Base-by-base conservation (phyloP, 352 stramenopile species). In the Blastocystis sp. region DNA sequence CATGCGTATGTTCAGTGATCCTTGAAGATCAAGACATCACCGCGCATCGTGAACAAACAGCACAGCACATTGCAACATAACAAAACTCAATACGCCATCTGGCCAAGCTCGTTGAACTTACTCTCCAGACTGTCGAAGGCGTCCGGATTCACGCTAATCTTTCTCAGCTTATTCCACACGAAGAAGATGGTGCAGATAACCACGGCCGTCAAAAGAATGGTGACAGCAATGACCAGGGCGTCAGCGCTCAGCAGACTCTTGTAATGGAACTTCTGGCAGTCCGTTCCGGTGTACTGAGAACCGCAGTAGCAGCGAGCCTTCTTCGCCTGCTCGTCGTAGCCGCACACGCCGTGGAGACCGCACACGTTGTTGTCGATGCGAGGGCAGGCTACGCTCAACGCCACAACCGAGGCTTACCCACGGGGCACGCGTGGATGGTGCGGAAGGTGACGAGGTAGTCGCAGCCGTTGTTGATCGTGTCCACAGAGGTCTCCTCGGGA, bases 71-170 rank as follows among this genome's bases (percentile, higher is more conserved):
- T 40, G 64, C 64, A 74, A 74, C 24, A 65, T 38, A 62, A 43
- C 40, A 81, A 59, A 54, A 64, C 48, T 81, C 66, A 81, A 40
- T 81, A 81, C 9, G 77, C 34, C 77, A 87, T 87, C 54, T 87
- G 77, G 3, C 77, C 77, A 77, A 87, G 65, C 65, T 87, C 77
- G 42, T 87, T 87, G 77, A 87, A 87, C 65, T 87, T 87, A 42
- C 59, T 87, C 48, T 87, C 77, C 42, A 87, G 28, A 57, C 24
- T 87, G 9, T 87, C 77, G 54, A 87, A 87, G 7, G 77, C 77
- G 79, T 87, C 77, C 7, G 77, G 77, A 45, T 87, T 77, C 19
- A 87, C 77, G 40, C 48, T 87, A 60, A 87, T 87, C 77, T 87
- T 87, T 34, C 77, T 57, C 21, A 87, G 59, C 77, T 87, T 87